A percentile compares a stretch with the other conserved stretches of the same genome.
phyloP scores from a whole-genome alignment of 1,139 yeast species.

The Pichia sp. region DNA sequence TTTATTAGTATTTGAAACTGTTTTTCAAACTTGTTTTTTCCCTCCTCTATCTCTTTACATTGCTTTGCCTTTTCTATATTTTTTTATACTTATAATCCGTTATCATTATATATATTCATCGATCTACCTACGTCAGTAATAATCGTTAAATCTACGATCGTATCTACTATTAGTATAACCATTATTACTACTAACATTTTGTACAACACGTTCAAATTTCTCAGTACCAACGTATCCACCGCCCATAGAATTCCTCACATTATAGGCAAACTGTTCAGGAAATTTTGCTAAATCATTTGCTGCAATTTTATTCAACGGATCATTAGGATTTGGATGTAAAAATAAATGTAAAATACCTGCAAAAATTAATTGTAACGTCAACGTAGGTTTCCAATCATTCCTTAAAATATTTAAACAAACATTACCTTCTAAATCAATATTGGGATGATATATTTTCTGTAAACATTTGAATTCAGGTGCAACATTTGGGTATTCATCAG shows the following conservation, averaged over 20 bases:
- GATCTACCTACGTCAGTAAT: too few species aligned
- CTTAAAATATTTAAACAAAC: conserved; percentile 85
- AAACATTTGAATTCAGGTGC: conserved; percentile 80
- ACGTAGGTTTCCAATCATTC: conserved; percentile 95
- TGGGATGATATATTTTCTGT: conserved; percentile 83
- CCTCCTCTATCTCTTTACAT: too few species aligned
- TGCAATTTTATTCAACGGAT: conserved; percentile 87
- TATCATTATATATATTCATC: too few species aligned
- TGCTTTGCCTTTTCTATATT: too few species aligned
- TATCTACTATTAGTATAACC: background rate
- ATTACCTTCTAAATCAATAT: conserved; percentile 84
- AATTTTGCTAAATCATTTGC: conserved; percentile 65
- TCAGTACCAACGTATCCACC: conserved; percentile 61
- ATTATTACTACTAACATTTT: background rate
- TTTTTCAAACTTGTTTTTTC: too few species aligned
- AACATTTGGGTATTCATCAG: conserved; percentile 78
- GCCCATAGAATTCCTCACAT: conserved; percentile 60
- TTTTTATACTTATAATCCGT: too few species aligned
- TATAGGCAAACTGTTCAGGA: conserved; percentile 45
- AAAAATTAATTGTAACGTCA: conserved; percentile 71
- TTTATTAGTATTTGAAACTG: too few species aligned
- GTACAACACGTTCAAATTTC: conserved; percentile 51
- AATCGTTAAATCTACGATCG: conserved; percentile 1
- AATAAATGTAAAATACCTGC: conserved; percentile 83
- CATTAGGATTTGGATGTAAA: conserved; percentile 84